Evolutionary conservation across 352 stramenopile genomes (phyloP).

Genomic region (Pythium rishiriense): DNA sequence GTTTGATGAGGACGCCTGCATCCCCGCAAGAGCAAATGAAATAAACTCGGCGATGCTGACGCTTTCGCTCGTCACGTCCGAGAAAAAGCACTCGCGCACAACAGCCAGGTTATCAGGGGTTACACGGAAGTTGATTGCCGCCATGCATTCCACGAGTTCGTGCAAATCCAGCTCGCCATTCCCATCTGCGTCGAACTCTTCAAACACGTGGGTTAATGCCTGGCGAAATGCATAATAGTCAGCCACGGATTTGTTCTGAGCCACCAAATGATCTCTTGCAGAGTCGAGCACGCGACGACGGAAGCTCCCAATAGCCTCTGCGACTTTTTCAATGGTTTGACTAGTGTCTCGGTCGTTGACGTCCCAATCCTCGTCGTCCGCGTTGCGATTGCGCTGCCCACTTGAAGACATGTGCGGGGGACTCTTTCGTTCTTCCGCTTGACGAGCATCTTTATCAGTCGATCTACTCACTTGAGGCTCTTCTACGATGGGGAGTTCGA

Average conservation of each 20-base stretch:
- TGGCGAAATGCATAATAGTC: slow-evolving; percentile 58
- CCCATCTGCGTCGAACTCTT: slow-evolving; percentile 51
- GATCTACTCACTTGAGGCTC: background rate
- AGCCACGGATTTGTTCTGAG: slow-evolving; percentile 22
- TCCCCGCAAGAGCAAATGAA: slow-evolving; percentile 61
- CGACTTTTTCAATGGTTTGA: slow-evolving; percentile 37
- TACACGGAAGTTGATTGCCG: slow-evolving; percentile 47
- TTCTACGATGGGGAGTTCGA: slow-evolving; percentile 35
- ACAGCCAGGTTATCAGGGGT: slow-evolving; percentile 42
- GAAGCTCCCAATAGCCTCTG: slow-evolving; percentile 35
- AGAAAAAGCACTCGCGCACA: slow-evolving; percentile 56
- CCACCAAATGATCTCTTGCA: slow-evolving; percentile 34
- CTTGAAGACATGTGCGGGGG: background rate
- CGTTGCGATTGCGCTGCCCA: background rate
- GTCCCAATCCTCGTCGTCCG: slow-evolving; percentile 6
- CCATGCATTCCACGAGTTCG: slow-evolving; percentile 54
- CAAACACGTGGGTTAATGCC: slow-evolving; percentile 53
- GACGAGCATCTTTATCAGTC: background rate
- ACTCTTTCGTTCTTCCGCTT: background rate
- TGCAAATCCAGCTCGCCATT: slow-evolving; percentile 56
- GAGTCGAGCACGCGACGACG: slow-evolving; percentile 44
- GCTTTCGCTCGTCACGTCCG: slow-evolving; percentile 30
- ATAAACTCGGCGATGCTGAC: slow-evolving; percentile 72
- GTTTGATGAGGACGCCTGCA: background rate
- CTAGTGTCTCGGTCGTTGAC: slow-evolving; percentile 10